These are phyloP conservation scores for Penicillium rolfsii DNA, from an alignment of 2,329 filamentous ascomycete species.

Conservation along the genomic window DNA sequence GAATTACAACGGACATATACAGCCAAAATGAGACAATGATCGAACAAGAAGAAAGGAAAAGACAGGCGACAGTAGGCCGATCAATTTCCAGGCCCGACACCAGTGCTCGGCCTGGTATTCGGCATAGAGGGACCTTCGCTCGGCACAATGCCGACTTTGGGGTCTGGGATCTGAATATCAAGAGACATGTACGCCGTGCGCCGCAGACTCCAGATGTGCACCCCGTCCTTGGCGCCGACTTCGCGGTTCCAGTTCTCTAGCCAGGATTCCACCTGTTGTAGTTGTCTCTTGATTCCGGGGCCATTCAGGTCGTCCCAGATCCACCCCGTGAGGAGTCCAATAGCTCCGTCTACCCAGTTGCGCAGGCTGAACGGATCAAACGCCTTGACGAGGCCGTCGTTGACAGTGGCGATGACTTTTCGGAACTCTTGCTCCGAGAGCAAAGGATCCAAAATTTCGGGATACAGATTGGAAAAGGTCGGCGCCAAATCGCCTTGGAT, in stretches of 20 bases:
- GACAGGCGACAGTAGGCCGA: conserved; percentile 6
- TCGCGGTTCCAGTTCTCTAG: conserved; percentile 84
- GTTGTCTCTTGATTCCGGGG: conserved; percentile 71
- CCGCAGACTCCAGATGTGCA: conserved; percentile 76
- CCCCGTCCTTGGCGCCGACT: conserved; percentile 60
- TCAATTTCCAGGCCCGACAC: conserved; percentile 28
- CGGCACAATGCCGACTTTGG: conserved; percentile 51
- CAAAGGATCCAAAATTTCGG: conserved; percentile 88
- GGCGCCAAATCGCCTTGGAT: conserved; percentile 85
- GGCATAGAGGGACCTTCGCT: conserved; percentile 41
- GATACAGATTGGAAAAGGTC: conserved; percentile 92
- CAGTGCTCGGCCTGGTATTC: conserved; percentile 41
- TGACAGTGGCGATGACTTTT: conserved; percentile 77
- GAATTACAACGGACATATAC: conserved; percentile 28
- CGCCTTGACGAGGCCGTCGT: conserved; percentile 72
- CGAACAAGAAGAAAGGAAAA: conserved; percentile 2
- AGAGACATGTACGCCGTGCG: conserved; percentile 81
- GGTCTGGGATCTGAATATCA: conserved; percentile 56
- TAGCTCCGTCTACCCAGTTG: conserved; percentile 76
- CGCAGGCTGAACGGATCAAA: conserved; percentile 78
- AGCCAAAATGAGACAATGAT: conserved; percentile 14
- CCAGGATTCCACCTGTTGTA: conserved; percentile 75
- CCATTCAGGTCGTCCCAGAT: conserved; percentile 89
- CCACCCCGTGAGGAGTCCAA: conserved; percentile 88
- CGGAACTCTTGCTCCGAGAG: conserved; percentile 87